Evolutionary conservation across 2,329 filamentous ascomycete genomes (phyloP), one percentile per base, ranked within the genome.

Genomic region (Diplocarpon rosae): DNA sequence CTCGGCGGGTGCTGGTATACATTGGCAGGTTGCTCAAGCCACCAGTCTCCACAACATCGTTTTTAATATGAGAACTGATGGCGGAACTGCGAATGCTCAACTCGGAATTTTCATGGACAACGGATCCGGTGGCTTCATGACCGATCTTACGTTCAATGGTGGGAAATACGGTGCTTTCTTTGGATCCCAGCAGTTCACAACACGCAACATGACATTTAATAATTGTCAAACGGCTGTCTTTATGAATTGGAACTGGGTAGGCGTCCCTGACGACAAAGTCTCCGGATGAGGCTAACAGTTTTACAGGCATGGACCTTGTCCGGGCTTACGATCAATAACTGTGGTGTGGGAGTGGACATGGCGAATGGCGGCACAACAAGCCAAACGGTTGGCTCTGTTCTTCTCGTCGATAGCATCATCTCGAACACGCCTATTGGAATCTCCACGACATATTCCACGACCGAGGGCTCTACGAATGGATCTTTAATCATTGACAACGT

Each of bases 401-500:
- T 95, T 43, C 66, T 95, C 39, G 68, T 89, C 43, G 90, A 96
- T 69, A 89, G 82, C 68, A 78, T 72, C 54, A 78, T 95, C 57
- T 75, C 71, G 52, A 82, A 85, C 65, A 90, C 85, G 1, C 75
- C 75, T 1, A 75, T 86, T 43, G 90, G 85, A 53, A 72, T 95
- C 57, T 76, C 76, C 55, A 90, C 87, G 20, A 76, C 82, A 1
- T 95, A 85, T 66, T 72, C 74, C 54, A 66, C 73, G 5, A 63
- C 66, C 44, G 72, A 80, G 46, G 72, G 78, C 16, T 66, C 72
- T 45, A 85, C 84, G 55, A 90, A 88, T 59, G 86, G 85, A 49
- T 86, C 85, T 12, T 73, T 95, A 37, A 74, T 95, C 53, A 65
- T 96, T 10, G 85, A 95, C 66, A 95, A 95, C 55, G 85, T 93